phyloP scores from a whole-genome alignment of 768 basidiomycete genomes.

The Pulveroboletus sp. region DNA sequence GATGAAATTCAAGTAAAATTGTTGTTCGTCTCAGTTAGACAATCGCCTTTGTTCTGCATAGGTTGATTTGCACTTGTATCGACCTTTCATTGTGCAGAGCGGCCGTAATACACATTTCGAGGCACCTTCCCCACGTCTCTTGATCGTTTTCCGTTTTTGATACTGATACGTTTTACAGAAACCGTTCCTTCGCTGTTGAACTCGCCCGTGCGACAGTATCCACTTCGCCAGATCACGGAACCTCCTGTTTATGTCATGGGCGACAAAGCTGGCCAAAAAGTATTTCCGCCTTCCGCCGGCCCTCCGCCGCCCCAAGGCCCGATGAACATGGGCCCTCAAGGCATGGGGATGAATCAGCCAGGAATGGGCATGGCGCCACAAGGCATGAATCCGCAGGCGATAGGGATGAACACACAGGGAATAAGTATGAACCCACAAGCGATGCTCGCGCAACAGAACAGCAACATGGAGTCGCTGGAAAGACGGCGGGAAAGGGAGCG shows the following conservation, averaged over 20 bases:
- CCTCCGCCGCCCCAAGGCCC: conserved; percentile 31
- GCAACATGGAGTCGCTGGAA: conserved; percentile 69
- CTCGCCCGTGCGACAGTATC: conserved; percentile 68
- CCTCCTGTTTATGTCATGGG: conserved; percentile 69
- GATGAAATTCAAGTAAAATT: no score
- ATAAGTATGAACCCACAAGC: conserved; percentile 45
- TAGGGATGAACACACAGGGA: conserved; percentile 22
- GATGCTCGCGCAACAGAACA: conserved; percentile 72
- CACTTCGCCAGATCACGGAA: conserved; percentile 64
- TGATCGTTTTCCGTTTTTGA: conserved; percentile 10
- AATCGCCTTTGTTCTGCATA: background rate
- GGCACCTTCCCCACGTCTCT: background rate
- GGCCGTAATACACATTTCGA: background rate
- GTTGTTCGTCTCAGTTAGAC: background rate
- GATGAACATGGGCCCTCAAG: conserved; percentile 25
- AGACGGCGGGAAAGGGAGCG: conserved; percentile 60
- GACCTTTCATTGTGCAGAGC: background rate
- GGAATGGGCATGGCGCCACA: conserved; percentile 25
- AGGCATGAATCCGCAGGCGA: conserved; percentile 23
- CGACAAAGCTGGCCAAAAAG: conserved; percentile 72
- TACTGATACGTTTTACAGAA: conserved; percentile 38
- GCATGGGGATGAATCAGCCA: conserved; percentile 24
- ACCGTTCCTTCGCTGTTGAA: conserved; percentile 56
- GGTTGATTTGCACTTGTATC: background rate
- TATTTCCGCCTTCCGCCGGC: conserved; percentile 34